Conservation (phyloP, 306 rosid species). For the Casuarina equisetifolia region DNA sequence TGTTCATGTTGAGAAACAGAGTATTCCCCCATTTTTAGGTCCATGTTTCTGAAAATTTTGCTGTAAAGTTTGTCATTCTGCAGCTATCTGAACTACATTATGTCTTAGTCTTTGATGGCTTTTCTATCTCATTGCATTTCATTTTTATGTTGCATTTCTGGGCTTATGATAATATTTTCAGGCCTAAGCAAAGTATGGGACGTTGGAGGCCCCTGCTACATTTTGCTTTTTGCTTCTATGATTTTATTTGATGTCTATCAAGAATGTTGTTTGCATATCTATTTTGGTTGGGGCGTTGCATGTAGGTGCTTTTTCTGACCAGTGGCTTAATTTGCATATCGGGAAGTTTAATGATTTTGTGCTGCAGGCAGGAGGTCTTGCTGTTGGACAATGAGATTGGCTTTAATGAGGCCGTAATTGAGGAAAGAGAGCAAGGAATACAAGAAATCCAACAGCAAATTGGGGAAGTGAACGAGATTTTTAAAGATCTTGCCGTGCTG, state of each 20-base stretch:
- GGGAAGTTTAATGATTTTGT: conserved; percentile 30
- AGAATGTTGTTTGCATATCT: neutral
- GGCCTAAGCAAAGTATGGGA: neutral
- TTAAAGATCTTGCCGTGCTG: conserved; percentile 91
- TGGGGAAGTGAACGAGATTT: conserved; percentile 94
- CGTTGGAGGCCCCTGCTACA: neutral
- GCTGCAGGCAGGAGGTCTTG: conserved; percentile 82
- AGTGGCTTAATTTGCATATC: conserved; percentile 17
- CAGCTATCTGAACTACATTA: neutral
- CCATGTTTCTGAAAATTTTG: neutral
- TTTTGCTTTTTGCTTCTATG: neutral
- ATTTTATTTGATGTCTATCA: neutral
- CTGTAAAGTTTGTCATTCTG: neutral
- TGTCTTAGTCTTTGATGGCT: neutral
- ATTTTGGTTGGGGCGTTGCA: neutral
- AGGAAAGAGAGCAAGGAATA: conserved; percentile 97
- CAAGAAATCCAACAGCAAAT: conserved; percentile 95
- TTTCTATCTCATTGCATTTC: neutral
- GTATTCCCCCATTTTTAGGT: neutral
- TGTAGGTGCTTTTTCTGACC: neutral
- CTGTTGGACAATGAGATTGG: conserved; percentile 83
- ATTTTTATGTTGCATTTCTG: neutral
- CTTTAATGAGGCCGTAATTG: conserved; percentile 94
- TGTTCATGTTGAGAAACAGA: neutral
- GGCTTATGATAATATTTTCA: neutral